Conservation (phyloP, 2,329 filamentous ascomycete genomes). For the Fusarium praegraminearum region DNA sequence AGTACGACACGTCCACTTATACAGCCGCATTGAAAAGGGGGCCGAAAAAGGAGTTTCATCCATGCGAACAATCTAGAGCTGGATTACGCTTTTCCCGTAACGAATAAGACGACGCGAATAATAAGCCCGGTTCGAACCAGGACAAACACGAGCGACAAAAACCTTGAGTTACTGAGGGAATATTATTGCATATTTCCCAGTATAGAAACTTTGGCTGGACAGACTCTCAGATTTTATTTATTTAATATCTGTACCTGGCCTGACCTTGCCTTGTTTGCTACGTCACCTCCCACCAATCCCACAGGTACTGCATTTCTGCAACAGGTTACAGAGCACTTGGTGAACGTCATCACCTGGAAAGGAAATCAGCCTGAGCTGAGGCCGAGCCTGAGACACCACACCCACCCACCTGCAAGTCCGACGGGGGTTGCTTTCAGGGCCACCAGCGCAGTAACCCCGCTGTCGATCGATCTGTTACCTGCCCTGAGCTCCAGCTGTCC, state of each 20-base stretch:
- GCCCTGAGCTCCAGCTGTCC: slow-evolving; percentile 26
- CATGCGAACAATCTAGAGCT: slow-evolving; percentile 23
- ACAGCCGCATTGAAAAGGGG: slow-evolving; percentile 4
- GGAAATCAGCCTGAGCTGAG: slow-evolving; percentile 32
- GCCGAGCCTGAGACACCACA: slow-evolving; percentile 14
- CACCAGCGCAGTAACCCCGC: slow-evolving; percentile 26
- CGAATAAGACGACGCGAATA: slow-evolving; percentile 12
- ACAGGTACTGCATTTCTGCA: slow-evolving; percentile 7
- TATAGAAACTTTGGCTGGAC: not conserved
- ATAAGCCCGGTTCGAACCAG: not conserved
- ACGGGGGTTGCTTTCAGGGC: slow-evolving; percentile 6
- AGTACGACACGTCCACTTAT: slow-evolving; percentile 18
- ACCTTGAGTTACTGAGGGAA: not conserved
- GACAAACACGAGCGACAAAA: not conserved
- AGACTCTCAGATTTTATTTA: not conserved
- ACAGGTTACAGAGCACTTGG: slow-evolving; percentile 25
- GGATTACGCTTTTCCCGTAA: slow-evolving; percentile 14
- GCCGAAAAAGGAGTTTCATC: slow-evolving; percentile 20
- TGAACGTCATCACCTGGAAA: slow-evolving; percentile 29
- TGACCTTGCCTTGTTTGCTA: slow-evolving; percentile 18
- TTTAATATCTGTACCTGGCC: slow-evolving; percentile 12
- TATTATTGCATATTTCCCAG: not conserved
- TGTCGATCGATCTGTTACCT: slow-evolving; percentile 37
- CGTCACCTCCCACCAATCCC: slow-evolving; percentile 39
- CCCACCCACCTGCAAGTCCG: slow-evolving; percentile 1